Percentiles rank a stretch among this genome's conserved stretches.
Evolutionary conservation across 2,329 filamentous ascomycete genomes (phyloP).

Genomic region (Epichloe sp.): DNA sequence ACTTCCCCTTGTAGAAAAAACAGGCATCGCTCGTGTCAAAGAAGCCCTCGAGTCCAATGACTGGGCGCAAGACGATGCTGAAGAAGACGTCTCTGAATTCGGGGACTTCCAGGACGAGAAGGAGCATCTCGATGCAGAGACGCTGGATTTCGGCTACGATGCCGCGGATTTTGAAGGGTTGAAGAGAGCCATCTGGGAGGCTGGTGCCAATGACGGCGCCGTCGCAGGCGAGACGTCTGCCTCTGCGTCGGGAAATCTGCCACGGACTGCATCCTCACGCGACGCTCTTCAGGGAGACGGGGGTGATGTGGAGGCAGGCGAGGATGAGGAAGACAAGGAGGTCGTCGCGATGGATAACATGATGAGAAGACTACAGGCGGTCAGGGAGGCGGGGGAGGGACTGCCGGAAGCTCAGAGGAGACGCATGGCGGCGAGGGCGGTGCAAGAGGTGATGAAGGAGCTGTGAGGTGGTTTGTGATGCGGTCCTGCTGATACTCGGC

Average conservation of each 20-base stretch:
- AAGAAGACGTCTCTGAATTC: constrained; percentile 15
- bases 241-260: too few species aligned
- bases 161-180: constrained; percentile 38
- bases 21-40: constrained; percentile 42
- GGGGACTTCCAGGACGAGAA: constrained; percentile 21
- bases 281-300: too few species aligned
- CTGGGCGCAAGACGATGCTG: constrained; percentile 32
- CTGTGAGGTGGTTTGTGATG: constrained; percentile 18
- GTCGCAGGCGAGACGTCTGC: neutral
- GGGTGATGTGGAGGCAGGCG: too few species aligned
- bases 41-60: constrained; percentile 55
- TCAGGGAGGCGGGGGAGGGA: constrained; percentile 46
- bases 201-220: constrained; percentile 15
- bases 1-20: constrained; percentile 31
- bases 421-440: constrained; percentile 46
- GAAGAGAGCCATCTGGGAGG: constrained; percentile 37
- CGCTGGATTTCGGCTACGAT: constrained; percentile 39
- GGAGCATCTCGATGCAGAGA: constrained; percentile 28
- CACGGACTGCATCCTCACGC: too few species aligned
- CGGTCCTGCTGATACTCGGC: neutral
- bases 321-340: constrained; percentile 27
- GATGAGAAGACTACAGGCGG: constrained; percentile 52
- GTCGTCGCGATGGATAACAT: constrained; percentile 47
- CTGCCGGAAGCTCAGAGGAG: constrained; percentile 48
- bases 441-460: constrained; percentile 52